Base-by-base conservation (phyloP, 2,329 filamentous ascomycete species). In the Cladosporium velox region DNA sequence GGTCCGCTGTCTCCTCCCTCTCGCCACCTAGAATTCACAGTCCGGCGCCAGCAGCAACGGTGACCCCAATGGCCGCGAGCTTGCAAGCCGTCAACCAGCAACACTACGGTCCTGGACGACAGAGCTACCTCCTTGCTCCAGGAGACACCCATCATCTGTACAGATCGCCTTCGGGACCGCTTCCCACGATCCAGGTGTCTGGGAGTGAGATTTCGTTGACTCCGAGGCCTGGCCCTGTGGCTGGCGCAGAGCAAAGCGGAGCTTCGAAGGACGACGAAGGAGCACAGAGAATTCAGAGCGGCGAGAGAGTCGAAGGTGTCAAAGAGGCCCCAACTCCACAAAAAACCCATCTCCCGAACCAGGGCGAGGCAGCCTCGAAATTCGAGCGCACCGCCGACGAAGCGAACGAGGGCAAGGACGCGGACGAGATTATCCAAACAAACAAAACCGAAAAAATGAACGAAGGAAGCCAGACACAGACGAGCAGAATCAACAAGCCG, bases 61-160 rank as follows among this genome's bases (percentile, higher is more conserved):
- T 41, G 1, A 10, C 35, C 2, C 58, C 58, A 4, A 52, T 12
- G 7, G 14, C 44, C 21, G 8, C 38, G 0, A 21, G 47, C 4
- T 8, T 64, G 18, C 60, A 55, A 26, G 34, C 60, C 21, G 24
- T 62, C n/a, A 38, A 47, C 47, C 59, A 62, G 59, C 59, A 62
- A 21, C 59, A 54, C 21, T 62, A 62, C 21, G 47, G 59, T 6
- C 3, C 12, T 0, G 59, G 30, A 7, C 30, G 26, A n/a, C 34
- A 38, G n/a, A 35, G 28, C 38, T 26, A 47, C n/a, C 11, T 15
- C 10, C 6, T 47, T 11, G 30, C 30, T 10, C 32, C 18, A 3
- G 30, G 14, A 2, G 26, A 38, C n/a, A 21, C 11, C 30, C 32
- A 35, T 34, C 54, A 18, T 38, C 32, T 26, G 21, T 34, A 4